phyloP scores from a whole-genome alignment of 306 rosid genomes.

The Morella rubra region DNA sequence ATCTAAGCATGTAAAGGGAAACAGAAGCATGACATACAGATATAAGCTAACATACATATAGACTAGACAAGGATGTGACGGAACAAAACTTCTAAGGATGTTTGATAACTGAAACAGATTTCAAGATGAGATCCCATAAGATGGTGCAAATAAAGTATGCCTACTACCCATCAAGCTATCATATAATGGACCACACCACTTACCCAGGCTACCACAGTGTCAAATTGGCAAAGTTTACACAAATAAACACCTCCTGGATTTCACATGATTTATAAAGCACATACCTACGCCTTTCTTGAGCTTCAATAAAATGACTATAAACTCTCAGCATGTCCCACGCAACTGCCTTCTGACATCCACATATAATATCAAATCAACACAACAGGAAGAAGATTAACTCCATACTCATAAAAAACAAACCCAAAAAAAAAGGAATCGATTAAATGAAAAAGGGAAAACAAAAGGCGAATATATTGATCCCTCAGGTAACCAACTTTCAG shows the following conservation, averaged over 20 bases:
- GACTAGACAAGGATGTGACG: background rate
- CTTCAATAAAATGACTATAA: constrained; percentile 69
- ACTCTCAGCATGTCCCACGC: constrained; percentile 97
- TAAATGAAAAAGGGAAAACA: constrained; percentile 13
- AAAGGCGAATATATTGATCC: background rate
- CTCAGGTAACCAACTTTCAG: background rate
- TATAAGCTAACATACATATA: background rate
- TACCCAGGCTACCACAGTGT: background rate
- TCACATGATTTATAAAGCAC: constrained; percentile 7
- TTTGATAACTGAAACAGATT: background rate
- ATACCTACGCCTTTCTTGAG: constrained; percentile 92
- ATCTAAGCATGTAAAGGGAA: background rate
- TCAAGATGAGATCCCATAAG: background rate
- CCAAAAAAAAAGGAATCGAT: constrained; percentile 1
- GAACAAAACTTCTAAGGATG: background rate
- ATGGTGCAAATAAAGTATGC: background rate
- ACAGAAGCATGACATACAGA: background rate
- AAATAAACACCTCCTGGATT: constrained; percentile 8
- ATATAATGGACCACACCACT: background rate
- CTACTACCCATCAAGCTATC: background rate
- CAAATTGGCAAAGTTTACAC: background rate
- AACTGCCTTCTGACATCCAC: constrained; percentile 65
- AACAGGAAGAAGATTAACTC: constrained; percentile 12
- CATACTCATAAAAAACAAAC: constrained; percentile 16
- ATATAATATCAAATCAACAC: constrained; percentile 2